phyloP scores from a whole-genome alignment of 768 basidiomycete species.

The Calocybe cyanea region DNA sequence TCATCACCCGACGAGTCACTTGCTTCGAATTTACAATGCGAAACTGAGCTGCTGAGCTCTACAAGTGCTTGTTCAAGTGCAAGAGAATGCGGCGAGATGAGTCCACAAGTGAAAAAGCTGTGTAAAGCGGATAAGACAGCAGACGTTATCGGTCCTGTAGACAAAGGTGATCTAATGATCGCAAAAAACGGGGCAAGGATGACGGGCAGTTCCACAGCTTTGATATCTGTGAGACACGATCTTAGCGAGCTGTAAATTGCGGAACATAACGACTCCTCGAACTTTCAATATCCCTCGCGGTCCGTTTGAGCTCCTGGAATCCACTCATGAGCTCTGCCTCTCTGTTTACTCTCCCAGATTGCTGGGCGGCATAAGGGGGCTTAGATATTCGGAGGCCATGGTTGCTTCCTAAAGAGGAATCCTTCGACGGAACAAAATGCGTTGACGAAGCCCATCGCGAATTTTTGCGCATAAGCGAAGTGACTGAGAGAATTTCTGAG shows the following conservation, averaged over 20 bases:
- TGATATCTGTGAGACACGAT: slow-evolving; percentile 45
- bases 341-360: slow-evolving; percentile 48
- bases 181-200: slow-evolving; percentile 88
- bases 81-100: slow-evolving; percentile 57
- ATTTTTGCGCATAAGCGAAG: slow-evolving; percentile 95
- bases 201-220: slow-evolving; percentile 49
- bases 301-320: slow-evolving; percentile 81
- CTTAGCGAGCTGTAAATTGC: neutral
- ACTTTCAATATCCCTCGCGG: slow-evolving; percentile 69
- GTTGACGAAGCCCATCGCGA: slow-evolving; percentile 88
- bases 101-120: slow-evolving; percentile 77
- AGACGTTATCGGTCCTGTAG: slow-evolving; percentile 97
- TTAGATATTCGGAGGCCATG: slow-evolving; percentile 68
- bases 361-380: slow-evolving; percentile 37
- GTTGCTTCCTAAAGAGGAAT: slow-evolving; percentile 68
- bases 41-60: slow-evolving; percentile 84
- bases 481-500: slow-evolving; percentile 89
- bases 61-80: slow-evolving; percentile 65
- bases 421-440: slow-evolving; percentile 56
- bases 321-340: slow-evolving; percentile 88
- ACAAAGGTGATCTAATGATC: slow-evolving; percentile 88
- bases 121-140: slow-evolving; percentile 85
- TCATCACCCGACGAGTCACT: slow-evolving; percentile 98
- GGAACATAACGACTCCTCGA: slow-evolving; percentile 21
- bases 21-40: slow-evolving; percentile 97